A percentile compares a stretch with the other conserved stretches of the same genome.
These are phyloP conservation scores for Diaporthe aspalathi DNA, from an alignment of 2,329 filamentous ascomycete species.

Conservation along the genomic window DNA sequence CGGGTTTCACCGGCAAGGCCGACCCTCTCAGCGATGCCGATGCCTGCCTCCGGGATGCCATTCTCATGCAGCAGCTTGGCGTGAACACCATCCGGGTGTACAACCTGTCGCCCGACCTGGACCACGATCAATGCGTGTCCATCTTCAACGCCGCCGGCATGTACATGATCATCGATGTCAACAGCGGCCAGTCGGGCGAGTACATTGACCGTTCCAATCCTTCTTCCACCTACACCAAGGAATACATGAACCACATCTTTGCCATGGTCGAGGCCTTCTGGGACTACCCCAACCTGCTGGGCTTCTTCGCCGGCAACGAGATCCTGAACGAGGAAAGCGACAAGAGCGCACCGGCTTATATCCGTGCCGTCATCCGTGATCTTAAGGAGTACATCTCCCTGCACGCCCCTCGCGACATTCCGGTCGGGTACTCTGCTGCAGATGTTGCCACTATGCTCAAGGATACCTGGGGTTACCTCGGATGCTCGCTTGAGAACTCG, in stretches of 20 bases:
- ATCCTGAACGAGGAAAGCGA: conserved; percentile 75
- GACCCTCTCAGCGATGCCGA: conserved; percentile 38
- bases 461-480: conserved; percentile 78
- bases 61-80: conserved; percentile 68
- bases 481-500: conserved; percentile 67
- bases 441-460: conserved; percentile 76
- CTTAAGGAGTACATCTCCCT: conserved; percentile 81
- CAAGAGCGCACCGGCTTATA: conserved; percentile 70
- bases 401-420: conserved; percentile 72
- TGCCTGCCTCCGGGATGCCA: conserved; percentile 66
- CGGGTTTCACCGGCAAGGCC: conserved; percentile 64
- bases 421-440: conserved; percentile 80
- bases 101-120: conserved; percentile 69
- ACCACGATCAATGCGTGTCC: conserved; percentile 70
- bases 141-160: conserved; percentile 68
- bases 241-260: conserved; percentile 70
- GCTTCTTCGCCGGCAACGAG: conserved; percentile 80
- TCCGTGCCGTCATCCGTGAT: conserved; percentile 77
- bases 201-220: conserved; percentile 63
- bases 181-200: conserved; percentile 66
- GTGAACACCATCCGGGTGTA: conserved; percentile 73
- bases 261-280: conserved; percentile 70
- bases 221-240: conserved; percentile 58
- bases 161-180: conserved; percentile 65
- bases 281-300: conserved; percentile 68